Evolutionary conservation across 345 rosid species (phyloP).

Genomic region (Rubroshorea leprosula): DNA sequence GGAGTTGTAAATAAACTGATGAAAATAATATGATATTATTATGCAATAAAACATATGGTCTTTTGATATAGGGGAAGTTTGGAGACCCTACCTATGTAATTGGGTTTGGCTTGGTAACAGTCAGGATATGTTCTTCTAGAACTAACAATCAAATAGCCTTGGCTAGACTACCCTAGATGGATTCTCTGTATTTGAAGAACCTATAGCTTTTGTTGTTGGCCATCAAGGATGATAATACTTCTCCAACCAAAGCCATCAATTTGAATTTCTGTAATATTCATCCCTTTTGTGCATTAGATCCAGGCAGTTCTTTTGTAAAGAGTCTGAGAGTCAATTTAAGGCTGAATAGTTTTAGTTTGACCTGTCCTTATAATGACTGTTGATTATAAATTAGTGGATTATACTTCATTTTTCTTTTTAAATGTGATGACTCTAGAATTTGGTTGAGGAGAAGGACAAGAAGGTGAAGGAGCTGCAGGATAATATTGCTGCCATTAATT

Average conservation of each 20-base stretch:
- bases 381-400: constrained; percentile 1
- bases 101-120: background rate
- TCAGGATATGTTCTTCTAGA: background rate
- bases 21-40: background rate
- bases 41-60: background rate
- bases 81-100: background rate
- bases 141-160: no score
- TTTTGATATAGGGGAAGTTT: background rate
- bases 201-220: no score
- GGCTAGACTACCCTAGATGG: no score
- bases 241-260: no score
- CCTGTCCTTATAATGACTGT: background rate
- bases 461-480: constrained; percentile 94
- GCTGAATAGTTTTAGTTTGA: background rate
- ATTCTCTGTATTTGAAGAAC: no score
- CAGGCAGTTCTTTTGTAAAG: no score
- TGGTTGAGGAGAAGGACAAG: constrained; percentile 95
- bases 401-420: constrained; percentile 1
- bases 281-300: no score
- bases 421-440: constrained; percentile 39
- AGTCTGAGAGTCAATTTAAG: constrained; percentile 1
- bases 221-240: no score
- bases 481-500: constrained; percentile 75
- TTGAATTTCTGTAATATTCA: no score
- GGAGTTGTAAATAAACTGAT: constrained; percentile 4